phyloP scores from a whole-genome alignment of 2,329 filamentous ascomycete genomes.

The Alternaria gansuensis region DNA sequence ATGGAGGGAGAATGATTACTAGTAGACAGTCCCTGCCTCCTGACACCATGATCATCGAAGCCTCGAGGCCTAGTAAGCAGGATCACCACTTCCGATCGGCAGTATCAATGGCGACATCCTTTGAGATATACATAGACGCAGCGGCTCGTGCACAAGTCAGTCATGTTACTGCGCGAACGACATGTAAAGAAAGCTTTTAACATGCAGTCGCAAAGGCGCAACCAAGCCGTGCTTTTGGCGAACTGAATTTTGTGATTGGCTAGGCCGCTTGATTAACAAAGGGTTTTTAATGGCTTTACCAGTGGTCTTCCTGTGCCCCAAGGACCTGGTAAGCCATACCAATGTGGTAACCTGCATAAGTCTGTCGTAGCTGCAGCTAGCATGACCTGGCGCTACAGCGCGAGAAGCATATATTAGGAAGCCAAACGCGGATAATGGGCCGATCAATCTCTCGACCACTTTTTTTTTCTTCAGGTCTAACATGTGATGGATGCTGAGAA shows the following conservation, averaged over 20 bases:
- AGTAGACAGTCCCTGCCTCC: slow-evolving; percentile 13
- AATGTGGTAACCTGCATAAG: slow-evolving; percentile 26
- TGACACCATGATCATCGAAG: slow-evolving; percentile 13
- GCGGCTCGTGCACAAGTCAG: neutral
- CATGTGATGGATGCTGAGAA: slow-evolving; percentile 1
- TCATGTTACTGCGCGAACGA: slow-evolving; percentile 1
- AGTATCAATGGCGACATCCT: neutral
- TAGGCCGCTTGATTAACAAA: slow-evolving; percentile 5
- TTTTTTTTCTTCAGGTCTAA: slow-evolving; percentile 6
- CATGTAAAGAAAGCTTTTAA: slow-evolving; percentile 5
- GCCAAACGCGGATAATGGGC: slow-evolving; percentile 19
- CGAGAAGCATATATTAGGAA: slow-evolving; percentile 21
- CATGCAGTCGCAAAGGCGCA: neutral
- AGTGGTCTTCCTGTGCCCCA: slow-evolving; percentile 8
- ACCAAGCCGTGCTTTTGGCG: slow-evolving; percentile 11
- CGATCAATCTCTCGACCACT: slow-evolving; percentile 7
- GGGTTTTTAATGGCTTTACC: slow-evolving; percentile 13
- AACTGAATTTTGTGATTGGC: slow-evolving; percentile 11
- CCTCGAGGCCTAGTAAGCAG: slow-evolving; percentile 15
- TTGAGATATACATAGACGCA: slow-evolving; percentile 1
- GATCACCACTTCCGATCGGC: slow-evolving; percentile 2
- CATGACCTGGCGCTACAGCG: slow-evolving; percentile 9
- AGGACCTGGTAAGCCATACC: slow-evolving; percentile 11
- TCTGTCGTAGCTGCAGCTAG: slow-evolving; percentile 13
- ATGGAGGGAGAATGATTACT: neutral